phyloP scores from a whole-genome alignment of 345 rosid species.

The Eucalyptus erythrocorys region DNA sequence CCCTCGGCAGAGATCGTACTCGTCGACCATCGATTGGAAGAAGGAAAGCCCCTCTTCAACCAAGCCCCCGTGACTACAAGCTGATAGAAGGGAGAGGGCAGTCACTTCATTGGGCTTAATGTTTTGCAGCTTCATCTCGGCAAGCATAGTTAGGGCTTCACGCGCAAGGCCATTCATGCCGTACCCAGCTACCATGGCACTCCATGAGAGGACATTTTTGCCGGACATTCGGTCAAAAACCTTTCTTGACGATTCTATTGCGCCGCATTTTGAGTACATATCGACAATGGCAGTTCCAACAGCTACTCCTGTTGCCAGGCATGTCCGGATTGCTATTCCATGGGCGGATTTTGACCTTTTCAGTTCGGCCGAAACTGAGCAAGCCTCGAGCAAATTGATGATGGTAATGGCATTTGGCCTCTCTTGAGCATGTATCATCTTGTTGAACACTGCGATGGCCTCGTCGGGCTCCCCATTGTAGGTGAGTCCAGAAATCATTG shows the following conservation, averaged over 20 bases:
- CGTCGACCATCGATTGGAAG: constrained; percentile 43
- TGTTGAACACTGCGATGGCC: constrained; percentile 33
- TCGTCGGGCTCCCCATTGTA: constrained; percentile 38
- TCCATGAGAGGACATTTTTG: constrained; percentile 55
- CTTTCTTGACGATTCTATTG: constrained; percentile 33
- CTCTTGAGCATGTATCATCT: constrained; percentile 27
- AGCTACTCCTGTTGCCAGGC: constrained; percentile 32
- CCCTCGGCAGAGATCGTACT: constrained; percentile 14
- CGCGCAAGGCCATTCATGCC: constrained; percentile 51
- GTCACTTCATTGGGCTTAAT: constrained; percentile 42
- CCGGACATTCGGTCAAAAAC: constrained; percentile 28
- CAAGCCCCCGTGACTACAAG: constrained; percentile 71
- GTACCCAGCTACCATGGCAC: constrained; percentile 58
- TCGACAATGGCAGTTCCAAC: constrained; percentile 57
- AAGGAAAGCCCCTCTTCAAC: constrained; percentile 42
- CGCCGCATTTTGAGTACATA: constrained; percentile 60
- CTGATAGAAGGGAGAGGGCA: constrained; percentile 48
- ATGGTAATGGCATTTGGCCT: constrained; percentile 30
- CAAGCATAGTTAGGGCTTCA: constrained; percentile 36
- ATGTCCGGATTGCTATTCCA: constrained; percentile 50
- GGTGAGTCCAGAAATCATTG: constrained; percentile 50
- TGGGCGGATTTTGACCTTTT: constrained; percentile 55
- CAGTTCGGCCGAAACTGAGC: constrained; percentile 48
- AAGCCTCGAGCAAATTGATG: constrained; percentile 47
- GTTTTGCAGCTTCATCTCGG: constrained; percentile 41